Percentiles rank a stretch among this genome's conserved stretches.
Evolutionary conservation across 2,329 filamentous ascomycete species (phyloP).

Genomic region (Phoma herbarum): DNA sequence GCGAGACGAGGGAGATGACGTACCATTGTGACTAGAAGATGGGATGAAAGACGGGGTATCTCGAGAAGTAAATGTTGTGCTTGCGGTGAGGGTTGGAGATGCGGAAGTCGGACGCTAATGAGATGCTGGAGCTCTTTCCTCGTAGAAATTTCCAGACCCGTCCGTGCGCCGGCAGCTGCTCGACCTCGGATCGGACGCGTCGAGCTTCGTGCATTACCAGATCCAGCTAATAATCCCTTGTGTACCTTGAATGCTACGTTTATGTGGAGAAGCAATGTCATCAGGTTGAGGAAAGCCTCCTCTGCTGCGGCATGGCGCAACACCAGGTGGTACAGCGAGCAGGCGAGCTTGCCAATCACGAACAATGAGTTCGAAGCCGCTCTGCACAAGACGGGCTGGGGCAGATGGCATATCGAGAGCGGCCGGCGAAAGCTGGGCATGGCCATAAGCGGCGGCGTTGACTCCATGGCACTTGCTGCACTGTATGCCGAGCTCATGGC

Average conservation of each 20-base stretch:
- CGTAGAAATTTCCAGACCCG: constrained; percentile 34
- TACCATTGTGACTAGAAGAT: constrained; percentile 31
- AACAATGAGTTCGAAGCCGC: constrained; percentile 40
- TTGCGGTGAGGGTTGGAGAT: constrained; percentile 21
- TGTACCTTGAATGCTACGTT: constrained; percentile 40
- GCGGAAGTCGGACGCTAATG: constrained; percentile 23
- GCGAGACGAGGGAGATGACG: constrained; percentile 9
- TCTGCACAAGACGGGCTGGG: not conserved
- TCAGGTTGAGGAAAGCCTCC: constrained; percentile 43
- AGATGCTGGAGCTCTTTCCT: constrained; percentile 13
- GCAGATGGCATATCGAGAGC: constrained; percentile 3
- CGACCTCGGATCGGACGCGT: constrained; percentile 30
- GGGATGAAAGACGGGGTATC: constrained; percentile 27
- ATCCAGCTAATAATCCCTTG: no score
- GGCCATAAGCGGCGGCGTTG: constrained; percentile 90
- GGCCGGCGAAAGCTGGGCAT: constrained; percentile 58
- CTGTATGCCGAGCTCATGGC: constrained; percentile 63
- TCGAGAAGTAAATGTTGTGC: constrained; percentile 21
- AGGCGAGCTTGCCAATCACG: constrained; percentile 32
- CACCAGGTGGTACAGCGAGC: constrained; percentile 35
- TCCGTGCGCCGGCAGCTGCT: constrained; percentile 23
- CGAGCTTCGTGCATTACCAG: constrained; percentile 10
- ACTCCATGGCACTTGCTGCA: constrained; percentile 94
- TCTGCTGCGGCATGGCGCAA: constrained; percentile 27
- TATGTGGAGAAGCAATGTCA: constrained; percentile 50